Evolutionary conservation across 2,329 filamentous ascomycete species (phyloP), one percentile per base, ranked within the genome.

Genomic region (Colletotrichum paranaense): DNA sequence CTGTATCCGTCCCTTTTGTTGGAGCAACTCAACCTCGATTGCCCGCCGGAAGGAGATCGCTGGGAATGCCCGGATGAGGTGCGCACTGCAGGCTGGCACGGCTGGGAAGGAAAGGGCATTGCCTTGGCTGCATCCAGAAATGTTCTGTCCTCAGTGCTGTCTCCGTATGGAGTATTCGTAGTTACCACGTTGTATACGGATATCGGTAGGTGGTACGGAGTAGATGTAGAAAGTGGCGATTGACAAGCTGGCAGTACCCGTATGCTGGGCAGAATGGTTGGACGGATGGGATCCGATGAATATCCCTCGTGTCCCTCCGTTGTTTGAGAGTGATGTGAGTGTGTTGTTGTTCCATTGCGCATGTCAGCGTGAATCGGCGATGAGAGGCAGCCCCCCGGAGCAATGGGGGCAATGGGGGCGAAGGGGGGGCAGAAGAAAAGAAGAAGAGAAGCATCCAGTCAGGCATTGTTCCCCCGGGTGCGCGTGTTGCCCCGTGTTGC

Each of bases 41-140:
- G 42, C 60, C 67, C 53, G 60, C 67, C 42, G 67, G 64, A 69
- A 65, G 42, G 67, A 69, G 67, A 69, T 65, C 38, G 49, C 28
- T 55, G 30, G 49, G 28, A 32, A 9, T 26, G 16, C 7, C 46
- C n/a, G 62, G 24, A 24, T 38, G 38, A 42, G 14, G 6, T 42
- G 46, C 11, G 14, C 14, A 63, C 22, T 63, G 46, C 28, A 63
- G 49, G 49, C 49, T 64, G 62, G 19, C 14, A 63, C 30, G 26
- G 38, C 38, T 42, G 46, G 46, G 30, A 24, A n/a, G 62, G 22
- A 57, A 16, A 55, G 11, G 53, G 26, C 24, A 56, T 19, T 57
- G 46, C 32, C 9, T 65, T 56, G 52, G 52, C 62, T 57, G 52
- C 62, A 65, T 56, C 22, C 30, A 46, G 52, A 49, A n/a, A n/a